Evolutionary conservation across 75 land plant species (phyloP), one percentile per base, ranked within the genome.

Genomic region (Picea sitchensis): DNA sequence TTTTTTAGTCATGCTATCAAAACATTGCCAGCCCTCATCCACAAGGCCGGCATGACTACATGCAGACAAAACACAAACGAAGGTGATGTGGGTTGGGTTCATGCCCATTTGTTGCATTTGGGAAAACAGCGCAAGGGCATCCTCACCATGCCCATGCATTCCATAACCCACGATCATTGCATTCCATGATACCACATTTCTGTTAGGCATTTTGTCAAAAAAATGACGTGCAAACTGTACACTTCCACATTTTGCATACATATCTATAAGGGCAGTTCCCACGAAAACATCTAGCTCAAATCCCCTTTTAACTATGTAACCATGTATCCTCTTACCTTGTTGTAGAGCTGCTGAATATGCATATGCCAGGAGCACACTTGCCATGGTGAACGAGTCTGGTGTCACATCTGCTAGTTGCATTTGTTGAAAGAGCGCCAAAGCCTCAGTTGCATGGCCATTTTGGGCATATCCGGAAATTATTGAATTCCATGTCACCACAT

Each of bases 401-500:
- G 51, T 15, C 5, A 83, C 18, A 30, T 59, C 77, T 21, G 14
- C 17, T 6, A 17, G 34, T 38, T 79, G 73, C 85, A 83, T 83
- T 21, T 75, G 47, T 2, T 79, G 5, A 38, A 79, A 83, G 18
- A 71, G 61, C 0, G 2, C 5, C 1, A 78, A 58, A 15, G 84
- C 67, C 58, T 78, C 80, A 58, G 36, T 59, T 13, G 68, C 76
- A 20, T 78, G 47, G 51, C 80, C 76, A 83, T 69, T 61, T 51
- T 86, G 83, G 0, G 76, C 57, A 73, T 47, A 84, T 1, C 62
- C 74, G 11, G 88, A 80, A 56, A 89, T 82, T 80, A 89, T 79
- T 20, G 88, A 78, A 65, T 83, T 86, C 91, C 91, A 89, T 0
- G 86, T 77, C 31, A 86, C 75, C 56, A 86, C 65, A 78, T 89